Base-by-base conservation (phyloP, 75 land plant species). In the Gnetum montanum region DNA sequence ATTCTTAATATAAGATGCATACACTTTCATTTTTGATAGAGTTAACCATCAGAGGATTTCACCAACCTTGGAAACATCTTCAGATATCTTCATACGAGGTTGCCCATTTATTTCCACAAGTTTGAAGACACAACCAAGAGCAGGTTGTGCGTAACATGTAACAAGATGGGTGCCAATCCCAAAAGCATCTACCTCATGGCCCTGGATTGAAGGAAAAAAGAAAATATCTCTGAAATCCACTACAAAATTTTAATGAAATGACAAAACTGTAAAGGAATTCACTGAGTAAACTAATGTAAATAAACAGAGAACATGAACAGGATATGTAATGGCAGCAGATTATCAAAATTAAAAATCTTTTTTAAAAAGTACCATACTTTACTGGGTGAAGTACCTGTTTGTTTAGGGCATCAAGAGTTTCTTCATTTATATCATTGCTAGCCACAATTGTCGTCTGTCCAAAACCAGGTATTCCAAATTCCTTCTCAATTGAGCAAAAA, bases 101-200 rank as follows among this genome's bases (percentile, higher is more conserved):
- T 89, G 96, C 51, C 78, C 81, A 49, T 78, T 94, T 59, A 94
- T 87, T 66, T 94, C 98, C 2, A 94, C 98, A 22, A 94, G 64
- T 58, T 94, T 94, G 67, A 82, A 94, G 22, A 94, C 98, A 70
- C 84, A 82, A 19, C 98, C 98, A 56, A 94, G 77, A 34, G 98
- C 98, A 57, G 98, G 87, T 51, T 94, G 98, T 34, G 87, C 36
- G 69, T 75, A 94, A 64, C 98, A 94, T 41, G 98, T 94, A 1
- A 94, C 96, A 67, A 94, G 67, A 57, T 94, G 70, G 20, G 98
- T 94, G 31, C 98, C 96, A 60, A 94, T 89, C 34, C 96, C 98
- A 80, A 72, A 94, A 11, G 90, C 78, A 69, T 94, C 98, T 34
- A 94, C 61, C 63, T 85, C 98, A 67, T 94, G 98, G 10, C 96